These are phyloP conservation scores for Bacidia gigantensis DNA, from an alignment of 495 filamentous ascomycete genomes.

Conservation along the genomic window DNA sequence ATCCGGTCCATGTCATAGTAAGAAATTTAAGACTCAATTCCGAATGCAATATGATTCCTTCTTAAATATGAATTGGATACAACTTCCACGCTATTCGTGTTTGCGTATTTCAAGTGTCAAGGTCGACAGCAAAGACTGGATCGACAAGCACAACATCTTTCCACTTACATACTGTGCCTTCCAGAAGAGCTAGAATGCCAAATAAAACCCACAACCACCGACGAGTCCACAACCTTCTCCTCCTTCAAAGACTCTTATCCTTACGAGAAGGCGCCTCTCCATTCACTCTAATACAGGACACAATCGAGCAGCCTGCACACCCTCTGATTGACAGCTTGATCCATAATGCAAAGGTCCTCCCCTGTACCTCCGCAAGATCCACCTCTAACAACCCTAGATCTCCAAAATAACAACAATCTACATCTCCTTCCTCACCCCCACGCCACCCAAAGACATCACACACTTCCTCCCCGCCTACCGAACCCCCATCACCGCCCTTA, in stretches of 20 bases:
- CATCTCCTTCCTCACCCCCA: constrained; percentile 62
- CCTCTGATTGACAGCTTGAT: constrained; percentile 64
- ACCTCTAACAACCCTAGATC: constrained; percentile 21
- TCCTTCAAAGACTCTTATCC: constrained; percentile 73
- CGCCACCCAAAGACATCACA: constrained; percentile 41
- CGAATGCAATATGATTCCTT: too few relatives aligned
- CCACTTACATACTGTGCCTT: too few relatives aligned
- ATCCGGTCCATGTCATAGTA: too few relatives aligned
- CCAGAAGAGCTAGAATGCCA: constrained; percentile 4
- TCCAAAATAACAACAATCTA: constrained; percentile 53
- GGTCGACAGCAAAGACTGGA: too few relatives aligned
- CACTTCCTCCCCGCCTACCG: constrained; percentile 49
- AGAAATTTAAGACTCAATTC: too few relatives aligned
- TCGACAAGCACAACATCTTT: too few relatives aligned
- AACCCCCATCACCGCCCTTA: constrained; percentile 38
- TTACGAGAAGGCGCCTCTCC: constrained; percentile 69
- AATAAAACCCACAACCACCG: constrained; percentile 33
- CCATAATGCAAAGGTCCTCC: constrained; percentile 54
- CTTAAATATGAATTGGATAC: too few relatives aligned
- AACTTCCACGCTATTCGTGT: too few relatives aligned
- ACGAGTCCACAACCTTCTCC: constrained; percentile 71
- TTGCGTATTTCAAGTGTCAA: too few relatives aligned
- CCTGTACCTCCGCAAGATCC: constrained; percentile 26
- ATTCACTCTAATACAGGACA: constrained; percentile 74
- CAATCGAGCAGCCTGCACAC: constrained; percentile 63